Conservation (phyloP, 2,329 filamentous ascomycete genomes). For the Fusarium siculi region DNA sequence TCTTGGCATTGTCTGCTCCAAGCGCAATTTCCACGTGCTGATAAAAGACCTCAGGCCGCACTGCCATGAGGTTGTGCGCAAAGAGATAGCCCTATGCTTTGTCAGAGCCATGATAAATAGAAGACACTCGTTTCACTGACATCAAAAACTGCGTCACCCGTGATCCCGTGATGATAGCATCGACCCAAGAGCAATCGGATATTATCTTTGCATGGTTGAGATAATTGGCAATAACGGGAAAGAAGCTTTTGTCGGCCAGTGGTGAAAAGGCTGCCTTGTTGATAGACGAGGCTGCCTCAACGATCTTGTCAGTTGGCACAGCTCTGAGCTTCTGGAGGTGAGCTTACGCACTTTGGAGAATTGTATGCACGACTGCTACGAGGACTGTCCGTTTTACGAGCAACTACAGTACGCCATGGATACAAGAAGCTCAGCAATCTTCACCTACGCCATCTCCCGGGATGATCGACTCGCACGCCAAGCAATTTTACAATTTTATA, state of each 20-base stretch:
- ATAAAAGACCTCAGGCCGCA: neutral
- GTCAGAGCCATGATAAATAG: neutral
- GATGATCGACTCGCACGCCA: neutral
- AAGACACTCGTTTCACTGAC: neutral
- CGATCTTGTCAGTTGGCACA: neutral
- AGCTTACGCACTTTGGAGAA: neutral
- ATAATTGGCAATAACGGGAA: neutral
- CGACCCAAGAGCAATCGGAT: neutral
- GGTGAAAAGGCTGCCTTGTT: neutral
- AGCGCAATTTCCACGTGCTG: neutral
- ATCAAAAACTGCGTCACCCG: neutral
- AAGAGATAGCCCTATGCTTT: neutral
- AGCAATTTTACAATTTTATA: neutral
- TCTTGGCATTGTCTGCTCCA: neutral
- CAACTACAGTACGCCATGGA: conserved; percentile 9
- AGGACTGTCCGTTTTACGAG: conserved; percentile 4
- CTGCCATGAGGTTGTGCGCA: neutral
- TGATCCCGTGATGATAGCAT: neutral
- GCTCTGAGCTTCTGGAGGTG: neutral
- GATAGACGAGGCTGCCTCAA: neutral
- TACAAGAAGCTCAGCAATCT: neutral
- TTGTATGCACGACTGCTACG: conserved; percentile 1
- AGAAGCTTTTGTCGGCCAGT: neutral
- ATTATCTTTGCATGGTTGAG: neutral
- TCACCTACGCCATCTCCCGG: neutral